Conservation (phyloP, 495 filamentous ascomycete species). For the Lasiosphaeria ovina region DNA sequence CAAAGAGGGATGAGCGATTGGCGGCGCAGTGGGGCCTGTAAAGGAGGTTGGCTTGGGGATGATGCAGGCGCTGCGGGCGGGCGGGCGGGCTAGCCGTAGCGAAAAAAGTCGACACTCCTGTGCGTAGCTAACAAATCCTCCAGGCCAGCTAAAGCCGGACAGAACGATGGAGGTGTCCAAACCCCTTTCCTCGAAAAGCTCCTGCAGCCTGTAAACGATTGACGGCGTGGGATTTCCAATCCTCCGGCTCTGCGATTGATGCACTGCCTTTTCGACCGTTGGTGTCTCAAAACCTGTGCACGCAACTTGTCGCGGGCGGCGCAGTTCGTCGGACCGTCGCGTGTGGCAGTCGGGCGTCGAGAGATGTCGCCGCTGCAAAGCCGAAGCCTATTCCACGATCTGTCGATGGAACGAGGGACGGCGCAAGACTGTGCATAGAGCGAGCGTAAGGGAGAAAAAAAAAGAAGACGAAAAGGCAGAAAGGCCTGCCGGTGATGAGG, state of each 20-base stretch:
- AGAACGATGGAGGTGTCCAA: conserved; percentile 1
- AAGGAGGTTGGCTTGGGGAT: conserved; percentile 33
- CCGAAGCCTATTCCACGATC: conserved; percentile 16
- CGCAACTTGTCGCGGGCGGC: not conserved
- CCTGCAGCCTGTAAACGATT: conserved; percentile 16
- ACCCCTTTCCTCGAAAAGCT: not conserved
- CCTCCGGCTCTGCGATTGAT: conserved; percentile 1
- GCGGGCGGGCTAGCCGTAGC: conserved; percentile 3
- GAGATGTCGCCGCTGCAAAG: conserved; percentile 15
- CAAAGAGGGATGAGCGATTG: conserved; percentile 29
- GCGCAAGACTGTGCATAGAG: conserved; percentile 20
- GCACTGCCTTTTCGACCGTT: not conserved
- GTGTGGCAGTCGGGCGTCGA: conserved; percentile 11
- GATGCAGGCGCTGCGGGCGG: conserved; percentile 6
- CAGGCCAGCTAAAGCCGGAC: not conserved
- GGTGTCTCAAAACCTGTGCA: not conserved
- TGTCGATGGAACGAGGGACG: conserved; percentile 27
- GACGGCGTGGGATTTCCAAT: conserved; percentile 3
- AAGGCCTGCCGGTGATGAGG: conserved; percentile 23
- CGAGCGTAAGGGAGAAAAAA: conserved; percentile 22
- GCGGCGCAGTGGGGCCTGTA: conserved; percentile 31
- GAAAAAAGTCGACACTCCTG: conserved; percentile 8
- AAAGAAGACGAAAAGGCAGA: conserved; percentile 27
- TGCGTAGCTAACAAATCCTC: conserved; percentile 5
- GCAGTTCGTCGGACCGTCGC: conserved; percentile 8